These are phyloP conservation scores for Coemansia sp. DNA, from an alignment of 192 early-diverging fungal genomes.

Conservation along the genomic window DNA sequence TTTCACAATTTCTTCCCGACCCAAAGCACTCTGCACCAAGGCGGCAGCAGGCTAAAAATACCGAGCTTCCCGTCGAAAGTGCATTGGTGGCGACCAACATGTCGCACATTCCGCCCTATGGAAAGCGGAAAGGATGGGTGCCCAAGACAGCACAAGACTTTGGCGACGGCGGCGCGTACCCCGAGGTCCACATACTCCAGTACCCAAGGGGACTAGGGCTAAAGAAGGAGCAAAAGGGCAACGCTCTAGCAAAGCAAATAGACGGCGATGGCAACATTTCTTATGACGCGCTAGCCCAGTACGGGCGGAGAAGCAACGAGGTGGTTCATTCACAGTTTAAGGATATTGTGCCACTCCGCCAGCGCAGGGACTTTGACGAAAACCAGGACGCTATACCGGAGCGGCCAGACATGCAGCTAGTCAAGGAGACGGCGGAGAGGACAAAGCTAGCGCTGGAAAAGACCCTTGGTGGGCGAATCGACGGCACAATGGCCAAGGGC, in stretches of 20 bases:
- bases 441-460: slow-evolving; percentile 89
- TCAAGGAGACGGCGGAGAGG: slow-evolving; percentile 80
- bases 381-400: slow-evolving; percentile 68
- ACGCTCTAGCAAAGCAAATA: slow-evolving; percentile 82
- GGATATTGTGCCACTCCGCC: slow-evolving; percentile 73
- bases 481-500: slow-evolving; percentile 41
- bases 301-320: slow-evolving; percentile 67
- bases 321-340: slow-evolving; percentile 83
- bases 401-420: slow-evolving; percentile 75
- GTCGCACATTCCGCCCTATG: slow-evolving; percentile 67
- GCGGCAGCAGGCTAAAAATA: not conserved
- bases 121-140: slow-evolving; percentile 73
- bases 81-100: not conserved
- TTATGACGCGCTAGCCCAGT: slow-evolving; percentile 85
- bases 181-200: slow-evolving; percentile 89
- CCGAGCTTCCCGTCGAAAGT: not conserved
- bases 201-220: slow-evolving; percentile 96
- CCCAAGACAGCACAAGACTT: slow-evolving; percentile 83
- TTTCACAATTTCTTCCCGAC: slow-evolving; percentile 52
- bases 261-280: slow-evolving; percentile 86
- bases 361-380: slow-evolving; percentile 64
- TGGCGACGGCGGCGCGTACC: slow-evolving; percentile 97
- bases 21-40: slow-evolving; percentile 28
- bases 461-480: slow-evolving; percentile 76
- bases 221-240: slow-evolving; percentile 47